These are phyloP conservation scores for Achaetomium macrosporum DNA, from an alignment of 2,329 filamentous ascomycete genomes.

Conservation along the genomic window DNA sequence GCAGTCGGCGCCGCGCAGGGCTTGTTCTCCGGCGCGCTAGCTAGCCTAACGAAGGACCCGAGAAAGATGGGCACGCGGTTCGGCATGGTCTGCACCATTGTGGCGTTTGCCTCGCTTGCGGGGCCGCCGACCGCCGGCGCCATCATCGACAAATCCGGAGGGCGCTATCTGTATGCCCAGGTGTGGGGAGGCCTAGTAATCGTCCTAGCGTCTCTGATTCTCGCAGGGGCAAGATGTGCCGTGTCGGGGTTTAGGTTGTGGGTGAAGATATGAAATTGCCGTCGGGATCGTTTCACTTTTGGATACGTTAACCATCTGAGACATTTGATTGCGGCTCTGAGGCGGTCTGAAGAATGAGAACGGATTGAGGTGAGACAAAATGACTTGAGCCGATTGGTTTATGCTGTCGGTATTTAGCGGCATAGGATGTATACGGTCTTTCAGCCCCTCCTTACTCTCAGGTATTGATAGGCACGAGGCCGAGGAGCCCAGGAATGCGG, in stretches of 20 bases:
- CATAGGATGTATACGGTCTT: no score
- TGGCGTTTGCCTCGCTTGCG: slow-evolving; percentile 38
- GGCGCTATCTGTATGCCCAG: slow-evolving; percentile 40
- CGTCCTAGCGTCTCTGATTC: slow-evolving; percentile 29
- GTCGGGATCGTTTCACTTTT: background rate
- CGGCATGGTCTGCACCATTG: slow-evolving; percentile 40
- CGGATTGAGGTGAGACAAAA: slow-evolving; percentile 1
- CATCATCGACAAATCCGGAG: slow-evolving; percentile 38
- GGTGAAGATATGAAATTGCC: slow-evolving; percentile 29
- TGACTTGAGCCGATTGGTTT: background rate
- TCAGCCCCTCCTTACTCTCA: no score
- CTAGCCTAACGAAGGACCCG: slow-evolving; percentile 38
- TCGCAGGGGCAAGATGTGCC: slow-evolving; percentile 31
- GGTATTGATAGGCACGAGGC: no score
- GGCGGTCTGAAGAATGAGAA: background rate
- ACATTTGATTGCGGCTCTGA: background rate
- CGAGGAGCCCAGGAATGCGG: background rate
- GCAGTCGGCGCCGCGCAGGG: slow-evolving; percentile 39
- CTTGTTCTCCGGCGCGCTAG: slow-evolving; percentile 36
- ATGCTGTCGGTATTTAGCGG: background rate
- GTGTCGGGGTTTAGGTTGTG: slow-evolving; percentile 33
- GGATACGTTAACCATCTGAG: background rate
- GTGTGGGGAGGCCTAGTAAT: slow-evolving; percentile 42
- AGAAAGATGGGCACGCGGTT: slow-evolving; percentile 41
- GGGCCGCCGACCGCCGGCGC: slow-evolving; percentile 41